These are phyloP conservation scores for Scedosporium boydii DNA, from an alignment of 2,329 filamentous ascomycete species.

Conservation along the genomic window DNA sequence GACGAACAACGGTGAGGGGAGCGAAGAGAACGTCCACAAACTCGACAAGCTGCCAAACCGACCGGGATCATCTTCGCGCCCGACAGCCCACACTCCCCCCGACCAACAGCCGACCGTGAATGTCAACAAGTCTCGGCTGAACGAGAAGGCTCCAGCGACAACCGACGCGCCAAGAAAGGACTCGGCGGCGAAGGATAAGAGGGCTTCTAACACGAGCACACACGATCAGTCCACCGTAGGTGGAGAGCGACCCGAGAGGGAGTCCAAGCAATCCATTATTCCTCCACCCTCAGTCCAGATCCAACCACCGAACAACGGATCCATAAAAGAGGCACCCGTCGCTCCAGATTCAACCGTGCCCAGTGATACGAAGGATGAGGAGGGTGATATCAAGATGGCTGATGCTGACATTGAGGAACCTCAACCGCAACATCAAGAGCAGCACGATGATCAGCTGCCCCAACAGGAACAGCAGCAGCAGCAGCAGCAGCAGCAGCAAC, in stretches of 20 bases:
- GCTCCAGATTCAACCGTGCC: background rate
- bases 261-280: conserved; percentile 34
- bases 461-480: conserved; percentile 21
- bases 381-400: conserved; percentile 59
- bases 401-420: conserved; percentile 45
- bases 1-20: conserved; percentile 42
- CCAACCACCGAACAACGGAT: conserved; percentile 30
- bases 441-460: background rate
- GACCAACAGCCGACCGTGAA: conserved; percentile 33
- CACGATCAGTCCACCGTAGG: conserved; percentile 34
- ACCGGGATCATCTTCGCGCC: conserved; percentile 45
- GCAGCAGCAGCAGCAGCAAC: background rate
- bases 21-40: conserved; percentile 46
- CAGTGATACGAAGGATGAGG: conserved; percentile 22
- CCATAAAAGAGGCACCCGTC: background rate
- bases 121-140: conserved; percentile 27
- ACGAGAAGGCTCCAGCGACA: conserved; percentile 37
- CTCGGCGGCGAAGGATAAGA: conserved; percentile 31
- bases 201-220: conserved; percentile 33
- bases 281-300: conserved; percentile 13
- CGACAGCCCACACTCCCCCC: conserved; percentile 41
- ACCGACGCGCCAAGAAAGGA: conserved; percentile 21
- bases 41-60: conserved; percentile 46
- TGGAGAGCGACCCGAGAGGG: conserved; percentile 26
- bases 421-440: conserved; percentile 6